Percentiles rank a stretch among this genome's conserved stretches.
Conservation (phyloP, 495 filamentous ascomycete species). For the Aspergillus carlsbadensis region DNA sequence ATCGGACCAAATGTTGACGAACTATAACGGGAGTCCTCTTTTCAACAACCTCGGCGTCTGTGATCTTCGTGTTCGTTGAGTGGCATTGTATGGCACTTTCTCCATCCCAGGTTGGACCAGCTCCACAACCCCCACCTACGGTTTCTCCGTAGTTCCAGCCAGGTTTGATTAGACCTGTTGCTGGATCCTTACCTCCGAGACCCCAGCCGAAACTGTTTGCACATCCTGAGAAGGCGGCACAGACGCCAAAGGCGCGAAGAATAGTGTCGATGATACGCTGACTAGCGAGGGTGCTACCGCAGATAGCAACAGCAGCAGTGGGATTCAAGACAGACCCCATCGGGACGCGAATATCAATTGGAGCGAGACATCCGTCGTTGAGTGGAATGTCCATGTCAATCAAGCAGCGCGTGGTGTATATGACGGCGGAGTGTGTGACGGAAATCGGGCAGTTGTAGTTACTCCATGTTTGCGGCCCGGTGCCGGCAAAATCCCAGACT, state of each 20-base stretch:
- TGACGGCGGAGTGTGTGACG: conserved; percentile 88
- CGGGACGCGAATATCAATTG: conserved; percentile 80
- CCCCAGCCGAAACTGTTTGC: conserved; percentile 70
- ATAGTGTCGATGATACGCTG: conserved; percentile 92
- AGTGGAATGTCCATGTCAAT: conserved; percentile 90
- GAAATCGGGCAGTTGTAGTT: conserved; percentile 94
- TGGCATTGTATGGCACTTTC: conserved; percentile 86
- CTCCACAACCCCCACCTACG: conserved; percentile 84
- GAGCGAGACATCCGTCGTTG: conserved; percentile 90
- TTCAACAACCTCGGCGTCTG: conserved; percentile 88
- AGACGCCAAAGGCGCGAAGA: conserved; percentile 79
- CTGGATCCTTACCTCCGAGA: conserved; percentile 33
- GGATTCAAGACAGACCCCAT: conserved; percentile 75
- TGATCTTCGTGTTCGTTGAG: conserved; percentile 97
- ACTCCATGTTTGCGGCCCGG: conserved; percentile 32
- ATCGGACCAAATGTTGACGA: conserved; percentile 67
- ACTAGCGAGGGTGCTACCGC: conserved; percentile 87
- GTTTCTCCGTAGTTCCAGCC: conserved; percentile 96
- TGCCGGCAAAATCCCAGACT: conserved; percentile 3
- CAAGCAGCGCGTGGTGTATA: conserved; percentile 87
- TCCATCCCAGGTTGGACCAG: conserved; percentile 79
- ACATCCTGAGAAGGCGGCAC: conserved; percentile 82
- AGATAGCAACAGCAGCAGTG: conserved; percentile 75
- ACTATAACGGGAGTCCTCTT: conserved; percentile 82
- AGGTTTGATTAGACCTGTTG: conserved; percentile 20